Percentiles rank a stretch among this genome's conserved stretches.
Evolutionary conservation across 768 basidiomycete genomes (phyloP).

Genomic region (Lentinula sp.): DNA sequence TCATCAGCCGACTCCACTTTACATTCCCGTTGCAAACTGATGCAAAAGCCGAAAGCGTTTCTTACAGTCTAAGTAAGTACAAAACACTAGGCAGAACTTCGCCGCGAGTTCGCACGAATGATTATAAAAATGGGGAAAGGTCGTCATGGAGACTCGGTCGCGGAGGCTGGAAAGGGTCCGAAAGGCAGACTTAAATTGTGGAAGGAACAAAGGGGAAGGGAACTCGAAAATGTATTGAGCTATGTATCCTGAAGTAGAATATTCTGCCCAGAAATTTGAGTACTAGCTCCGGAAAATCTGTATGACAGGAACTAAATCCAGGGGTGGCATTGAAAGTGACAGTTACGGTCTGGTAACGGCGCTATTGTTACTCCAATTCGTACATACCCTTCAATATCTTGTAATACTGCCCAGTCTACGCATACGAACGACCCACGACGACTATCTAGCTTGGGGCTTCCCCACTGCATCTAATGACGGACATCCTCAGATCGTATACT

Average conservation of each 20-base stretch:
- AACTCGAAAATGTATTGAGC: neutral
- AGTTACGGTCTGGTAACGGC: neutral
- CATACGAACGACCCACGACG: neutral
- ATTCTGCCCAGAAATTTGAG: neutral
- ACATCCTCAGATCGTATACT: conserved; percentile 39
- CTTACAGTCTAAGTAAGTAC: too few species aligned
- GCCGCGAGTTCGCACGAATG: too few species aligned
- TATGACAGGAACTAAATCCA: neutral
- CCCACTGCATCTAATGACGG: conserved; percentile 30
- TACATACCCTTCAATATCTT: neutral
- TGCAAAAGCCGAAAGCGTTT: too few species aligned
- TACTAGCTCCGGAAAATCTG: neutral
- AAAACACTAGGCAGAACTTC: too few species aligned
- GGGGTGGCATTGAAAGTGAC: neutral
- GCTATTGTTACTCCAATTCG: neutral
- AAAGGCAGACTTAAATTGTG: neutral
- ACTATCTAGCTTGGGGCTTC: neutral
- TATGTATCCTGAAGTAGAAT: neutral
- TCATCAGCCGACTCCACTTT: too few species aligned
- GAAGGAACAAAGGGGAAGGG: neutral
- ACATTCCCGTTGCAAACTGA: too few species aligned
- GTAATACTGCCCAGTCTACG: neutral
- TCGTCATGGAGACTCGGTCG: neutral
- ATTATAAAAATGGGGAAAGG: neutral
- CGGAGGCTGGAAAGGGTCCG: neutral